Percentiles rank a stretch among this genome's conserved stretches.
phyloP scores from a whole-genome alignment of 192 early-diverging fungal genomes.

The Gigaspora rosea region DNA sequence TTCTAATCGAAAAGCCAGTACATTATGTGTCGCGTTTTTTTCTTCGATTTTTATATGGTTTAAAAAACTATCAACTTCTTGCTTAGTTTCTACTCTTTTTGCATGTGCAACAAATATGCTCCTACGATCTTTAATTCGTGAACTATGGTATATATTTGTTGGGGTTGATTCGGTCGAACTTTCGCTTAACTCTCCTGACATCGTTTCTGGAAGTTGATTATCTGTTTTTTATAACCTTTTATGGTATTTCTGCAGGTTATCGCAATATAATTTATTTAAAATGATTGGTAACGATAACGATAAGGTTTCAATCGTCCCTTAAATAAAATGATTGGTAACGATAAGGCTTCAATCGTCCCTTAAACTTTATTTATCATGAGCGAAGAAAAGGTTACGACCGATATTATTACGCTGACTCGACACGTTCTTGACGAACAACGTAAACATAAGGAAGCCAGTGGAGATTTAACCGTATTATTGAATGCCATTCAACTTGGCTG shows the following conservation, averaged over 20 bases:
- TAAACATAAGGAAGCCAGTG: constrained; percentile 79
- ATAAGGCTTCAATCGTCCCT: neutral
- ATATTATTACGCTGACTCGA: constrained; percentile 91
- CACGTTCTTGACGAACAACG: constrained; percentile 93
- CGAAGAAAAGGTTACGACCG: constrained; percentile 56
- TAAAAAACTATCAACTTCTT: constrained; percentile 16
- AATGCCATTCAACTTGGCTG: constrained; percentile 90
- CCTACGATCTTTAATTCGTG: constrained; percentile 22
- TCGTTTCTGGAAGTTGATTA: neutral
- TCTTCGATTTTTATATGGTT: neutral
- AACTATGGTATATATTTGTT: constrained; percentile 2
- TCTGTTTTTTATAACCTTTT: no score
- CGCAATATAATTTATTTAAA: no score
- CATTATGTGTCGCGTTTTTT: constrained; percentile 26
- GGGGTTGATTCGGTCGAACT: neutral
- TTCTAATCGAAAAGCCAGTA: constrained; percentile 22
- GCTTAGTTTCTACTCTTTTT: constrained; percentile 1
- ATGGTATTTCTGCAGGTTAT: no score
- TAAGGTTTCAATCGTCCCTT: neutral
- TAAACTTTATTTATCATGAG: neutral
- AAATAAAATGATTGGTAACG: neutral
- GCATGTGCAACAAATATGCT: constrained; percentile 26
- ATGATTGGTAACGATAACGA: no score
- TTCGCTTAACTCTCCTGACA: neutral
- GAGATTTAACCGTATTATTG: constrained; percentile 92